These are phyloP conservation scores for Neonectria hederae DNA, from an alignment of 2,329 filamentous ascomycete species.

Conservation along the genomic window DNA sequence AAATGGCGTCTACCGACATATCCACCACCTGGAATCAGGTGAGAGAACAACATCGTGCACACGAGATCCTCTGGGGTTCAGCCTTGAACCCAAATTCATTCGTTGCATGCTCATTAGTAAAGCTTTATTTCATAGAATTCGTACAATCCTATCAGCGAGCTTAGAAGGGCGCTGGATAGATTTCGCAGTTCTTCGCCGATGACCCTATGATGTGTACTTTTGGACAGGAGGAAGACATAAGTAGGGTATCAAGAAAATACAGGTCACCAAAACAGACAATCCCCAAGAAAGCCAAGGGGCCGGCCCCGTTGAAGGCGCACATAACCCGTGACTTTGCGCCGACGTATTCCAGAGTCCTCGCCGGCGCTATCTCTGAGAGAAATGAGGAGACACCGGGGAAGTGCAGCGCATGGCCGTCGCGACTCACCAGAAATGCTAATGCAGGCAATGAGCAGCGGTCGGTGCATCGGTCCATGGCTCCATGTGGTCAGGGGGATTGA, in stretches of 20 bases:
- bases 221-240: neutral
- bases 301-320: neutral
- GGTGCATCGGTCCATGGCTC: slow-evolving; percentile 13
- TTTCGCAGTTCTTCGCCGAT: neutral
- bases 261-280: neutral
- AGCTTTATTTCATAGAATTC: neutral
- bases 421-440: slow-evolving; percentile 19
- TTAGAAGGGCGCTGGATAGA: no score
- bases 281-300: neutral
- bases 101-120: neutral
- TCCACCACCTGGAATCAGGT: slow-evolving; percentile 16
- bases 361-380: neutral
- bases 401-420: slow-evolving; percentile 10
- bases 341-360: neutral
- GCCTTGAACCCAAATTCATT: neutral
- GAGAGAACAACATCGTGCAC: slow-evolving; percentile 12
- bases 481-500: slow-evolving; percentile 13
- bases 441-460: slow-evolving; percentile 19
- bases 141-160: neutral
- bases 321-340: neutral
- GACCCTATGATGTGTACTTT: neutral
- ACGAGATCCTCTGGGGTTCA: neutral
- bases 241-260: neutral
- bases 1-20: slow-evolving; percentile 29
- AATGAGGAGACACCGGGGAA: slow-evolving; percentile 15